Conservation (phyloP, 495 filamentous ascomycete genomes). For the Penicillium psychrofluorescens region DNA sequence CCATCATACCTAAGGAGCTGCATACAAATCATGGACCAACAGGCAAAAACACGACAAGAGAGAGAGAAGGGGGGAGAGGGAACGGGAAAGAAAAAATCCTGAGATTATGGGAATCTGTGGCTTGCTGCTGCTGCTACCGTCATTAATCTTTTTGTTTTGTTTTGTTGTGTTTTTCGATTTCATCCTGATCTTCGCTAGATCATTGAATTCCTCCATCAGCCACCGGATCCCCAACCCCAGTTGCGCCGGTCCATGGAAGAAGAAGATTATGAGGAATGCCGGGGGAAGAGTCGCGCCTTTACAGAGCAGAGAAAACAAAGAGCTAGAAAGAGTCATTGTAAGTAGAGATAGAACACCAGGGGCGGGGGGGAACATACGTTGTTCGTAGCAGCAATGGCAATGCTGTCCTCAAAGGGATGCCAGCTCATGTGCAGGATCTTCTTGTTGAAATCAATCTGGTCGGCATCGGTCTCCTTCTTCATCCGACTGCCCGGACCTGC, state of each 20-base stretch:
- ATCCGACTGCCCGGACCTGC: conserved; percentile 88
- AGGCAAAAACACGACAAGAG: neutral
- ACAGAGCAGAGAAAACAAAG: conserved; percentile 98
- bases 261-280: conserved; percentile 11
- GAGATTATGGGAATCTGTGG: conserved; percentile 19
- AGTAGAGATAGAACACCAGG: neutral
- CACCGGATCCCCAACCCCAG: conserved; percentile 12
- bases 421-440: conserved; percentile 99
- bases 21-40: conserved; percentile 5
- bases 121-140: conserved; percentile 18
- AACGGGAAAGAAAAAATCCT: conserved; percentile 6
- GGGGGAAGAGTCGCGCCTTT: conserved; percentile 21
- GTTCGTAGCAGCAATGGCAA: conserved; percentile 98
- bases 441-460: conserved; percentile 99
- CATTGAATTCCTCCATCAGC: conserved; percentile 11
- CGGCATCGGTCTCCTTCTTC: conserved; percentile 98
- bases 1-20: conserved; percentile 13
- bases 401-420: conserved; percentile 99
- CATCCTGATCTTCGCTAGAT: conserved; percentile 5
- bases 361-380: conserved; percentile 61
- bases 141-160: conserved; percentile 9
- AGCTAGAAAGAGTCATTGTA: conserved; percentile 45
- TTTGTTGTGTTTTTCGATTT: conserved; percentile 1
- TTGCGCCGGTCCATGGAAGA: conserved; percentile 23
- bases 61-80: conserved; percentile 1